A percentile compares a stretch with the other conserved stretches of the same genome.
Evolutionary conservation across 768 basidiomycete genomes (phyloP).

Genomic region (Tricholomella constricta): DNA sequence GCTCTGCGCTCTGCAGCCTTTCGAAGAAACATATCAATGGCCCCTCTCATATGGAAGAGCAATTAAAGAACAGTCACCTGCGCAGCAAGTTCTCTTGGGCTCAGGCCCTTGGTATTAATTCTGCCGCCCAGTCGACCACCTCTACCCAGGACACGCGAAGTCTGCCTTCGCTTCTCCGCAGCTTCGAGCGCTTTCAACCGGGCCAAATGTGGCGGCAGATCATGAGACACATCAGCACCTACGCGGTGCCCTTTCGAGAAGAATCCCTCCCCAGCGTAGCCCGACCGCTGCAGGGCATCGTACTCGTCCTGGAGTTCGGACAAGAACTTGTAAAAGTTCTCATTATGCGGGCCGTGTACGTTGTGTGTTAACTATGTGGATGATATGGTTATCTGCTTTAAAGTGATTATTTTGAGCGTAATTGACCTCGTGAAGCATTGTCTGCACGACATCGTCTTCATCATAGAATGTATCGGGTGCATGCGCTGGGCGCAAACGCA

Average conservation of each 20-base stretch:
- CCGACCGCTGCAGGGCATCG: constrained; percentile 72
- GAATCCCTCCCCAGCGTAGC: constrained; percentile 93
- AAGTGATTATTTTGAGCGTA: not conserved
- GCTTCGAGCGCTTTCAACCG: constrained; percentile 72
- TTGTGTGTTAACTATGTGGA: constrained; percentile 77
- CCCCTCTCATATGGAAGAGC: not conserved
- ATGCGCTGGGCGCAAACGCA: constrained; percentile 76
- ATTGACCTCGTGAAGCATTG: constrained; percentile 88
- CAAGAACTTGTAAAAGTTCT: constrained; percentile 76
- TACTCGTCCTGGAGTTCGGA: constrained; percentile 82
- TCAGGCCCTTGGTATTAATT: constrained; percentile 41
- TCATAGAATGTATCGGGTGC: constrained; percentile 71
- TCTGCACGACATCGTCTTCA: constrained; percentile 73
- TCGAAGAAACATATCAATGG: constrained; percentile 5
- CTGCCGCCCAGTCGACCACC: constrained; percentile 62
- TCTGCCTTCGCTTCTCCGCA: constrained; percentile 69
- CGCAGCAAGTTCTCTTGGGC: constrained; percentile 73
- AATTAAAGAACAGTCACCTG: constrained; percentile 43
- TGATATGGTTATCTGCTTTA: not conserved
- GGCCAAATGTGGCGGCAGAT: constrained; percentile 66
- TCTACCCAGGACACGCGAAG: constrained; percentile 45
- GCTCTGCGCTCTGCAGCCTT: constrained; percentile 87
- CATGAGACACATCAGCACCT: constrained; percentile 67
- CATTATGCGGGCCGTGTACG: constrained; percentile 88
- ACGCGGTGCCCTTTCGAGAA: constrained; percentile 71